Conservation (phyloP, 2,329 filamentous ascomycete genomes). For the Curvularia hawaiiensis region DNA sequence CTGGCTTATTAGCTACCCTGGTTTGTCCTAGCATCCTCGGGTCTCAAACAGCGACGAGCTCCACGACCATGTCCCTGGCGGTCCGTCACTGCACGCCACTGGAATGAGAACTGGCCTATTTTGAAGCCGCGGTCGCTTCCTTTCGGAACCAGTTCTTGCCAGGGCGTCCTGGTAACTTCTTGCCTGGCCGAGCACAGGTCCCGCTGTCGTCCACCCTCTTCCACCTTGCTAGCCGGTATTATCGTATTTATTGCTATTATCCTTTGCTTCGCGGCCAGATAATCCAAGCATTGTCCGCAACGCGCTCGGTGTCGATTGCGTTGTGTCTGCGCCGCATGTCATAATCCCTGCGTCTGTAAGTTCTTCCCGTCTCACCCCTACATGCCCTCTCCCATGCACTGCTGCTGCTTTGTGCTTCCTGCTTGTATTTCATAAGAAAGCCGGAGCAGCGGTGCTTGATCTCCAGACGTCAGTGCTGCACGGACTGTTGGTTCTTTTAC, state of each 20-base stretch:
- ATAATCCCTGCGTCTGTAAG: conserved; percentile 37
- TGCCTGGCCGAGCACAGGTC: conserved; percentile 35
- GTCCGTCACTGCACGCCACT: conserved; percentile 32
- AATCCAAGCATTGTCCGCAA: conserved; percentile 28
- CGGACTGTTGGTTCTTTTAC: conserved; percentile 44
- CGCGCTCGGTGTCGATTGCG: conserved; percentile 33
- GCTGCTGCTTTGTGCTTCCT: conserved; percentile 35
- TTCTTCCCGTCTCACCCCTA: conserved; percentile 32
- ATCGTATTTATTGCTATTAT: conserved; percentile 41
- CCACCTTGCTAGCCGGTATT: conserved; percentile 35
- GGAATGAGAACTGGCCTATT: conserved; percentile 30
- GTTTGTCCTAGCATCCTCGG: conserved; percentile 33
- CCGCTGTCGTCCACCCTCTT: conserved; percentile 32
- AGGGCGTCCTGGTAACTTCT: conserved; percentile 32
- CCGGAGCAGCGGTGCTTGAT: conserved; percentile 43
- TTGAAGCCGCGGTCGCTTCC: conserved; percentile 27
- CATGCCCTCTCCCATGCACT: conserved; percentile 32
- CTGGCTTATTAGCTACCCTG: conserved; percentile 32
- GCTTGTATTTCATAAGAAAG: conserved; percentile 40
- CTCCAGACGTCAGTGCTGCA: conserved; percentile 49
- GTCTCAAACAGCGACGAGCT: conserved; percentile 45
- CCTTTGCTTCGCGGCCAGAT: conserved; percentile 31
- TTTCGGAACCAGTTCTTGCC: conserved; percentile 23
- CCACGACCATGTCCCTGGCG: conserved; percentile 45
- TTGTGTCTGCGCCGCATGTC: conserved; percentile 39